Conservation (phyloP, 495 filamentous ascomycete genomes). For the Lasiosphaeria hispida region DNA sequence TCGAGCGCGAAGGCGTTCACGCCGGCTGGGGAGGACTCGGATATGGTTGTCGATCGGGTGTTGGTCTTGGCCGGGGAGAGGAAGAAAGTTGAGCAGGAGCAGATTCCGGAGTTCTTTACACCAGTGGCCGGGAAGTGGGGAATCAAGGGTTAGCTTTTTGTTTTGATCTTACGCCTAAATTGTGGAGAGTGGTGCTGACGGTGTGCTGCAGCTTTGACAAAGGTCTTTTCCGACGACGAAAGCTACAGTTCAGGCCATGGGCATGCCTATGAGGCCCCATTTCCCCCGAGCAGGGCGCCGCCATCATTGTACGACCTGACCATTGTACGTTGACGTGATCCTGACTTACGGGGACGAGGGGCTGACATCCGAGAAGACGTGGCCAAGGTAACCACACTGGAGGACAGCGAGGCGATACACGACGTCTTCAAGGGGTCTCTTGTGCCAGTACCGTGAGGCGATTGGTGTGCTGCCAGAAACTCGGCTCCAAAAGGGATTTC, state of each 20-base stretch:
- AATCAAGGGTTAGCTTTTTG: slow-evolving; percentile 49
- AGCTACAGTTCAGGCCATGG: slow-evolving; percentile 65
- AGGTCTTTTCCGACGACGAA: slow-evolving; percentile 65
- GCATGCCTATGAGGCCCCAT: slow-evolving; percentile 60
- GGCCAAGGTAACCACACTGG: slow-evolving; percentile 22
- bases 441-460: not conserved
- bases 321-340: slow-evolving; percentile 52
- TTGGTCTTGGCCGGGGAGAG: slow-evolving; percentile 55
- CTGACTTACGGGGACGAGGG: not conserved
- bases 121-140: slow-evolving; percentile 58
- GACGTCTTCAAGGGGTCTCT: slow-evolving; percentile 28
- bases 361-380: slow-evolving; percentile 21
- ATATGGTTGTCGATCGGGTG: slow-evolving; percentile 61
- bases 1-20: slow-evolving; percentile 61
- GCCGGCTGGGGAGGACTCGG: slow-evolving; percentile 40
- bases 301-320: slow-evolving; percentile 65
- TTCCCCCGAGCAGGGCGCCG: slow-evolving; percentile 48
- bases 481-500: too few relatives aligned
- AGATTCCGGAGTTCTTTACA: slow-evolving; percentile 59
- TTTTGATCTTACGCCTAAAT: not conserved
- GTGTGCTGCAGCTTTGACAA: slow-evolving; percentile 51
- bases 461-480: too few relatives aligned
- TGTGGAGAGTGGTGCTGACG: not conserved
- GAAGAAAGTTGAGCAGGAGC: slow-evolving; percentile 54
- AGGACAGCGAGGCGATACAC: slow-evolving; percentile 18